Evolutionary conservation across 1,139 yeast genomes (phyloP), one percentile per base, ranked within the genome.

Genomic region (Saccharomyces hybrid): DNA sequence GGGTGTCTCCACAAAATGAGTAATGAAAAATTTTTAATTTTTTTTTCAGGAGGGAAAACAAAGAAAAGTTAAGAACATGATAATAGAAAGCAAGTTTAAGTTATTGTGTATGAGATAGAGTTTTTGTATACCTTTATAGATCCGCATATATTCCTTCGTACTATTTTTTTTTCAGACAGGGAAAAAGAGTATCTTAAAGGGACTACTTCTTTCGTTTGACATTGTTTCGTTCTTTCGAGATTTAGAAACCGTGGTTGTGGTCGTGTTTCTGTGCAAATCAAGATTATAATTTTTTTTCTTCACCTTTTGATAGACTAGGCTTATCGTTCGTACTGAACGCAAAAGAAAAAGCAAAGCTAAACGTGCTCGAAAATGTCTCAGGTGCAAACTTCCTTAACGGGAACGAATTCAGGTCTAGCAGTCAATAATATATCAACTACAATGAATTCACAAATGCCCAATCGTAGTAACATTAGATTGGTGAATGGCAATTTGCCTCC

Each of bases 401-500:
- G 24, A 38, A 19, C 26, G 24, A 38, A 38, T 11, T 38, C 44
- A 4, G 44, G 44, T 38, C 24, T 50, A 28, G 41, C 51, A 8
- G 52, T 48, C 38, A 50, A 47, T 28, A 42, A 38, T 28, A 41
- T 47, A 8, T 19, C 29, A 32, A 50, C 47, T 21, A 50, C 49
- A 27, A 27, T 11, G 49, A 29, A 50, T 14, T 44, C 52, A 26
- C 47, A 34, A 48, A 42, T 42, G 41, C 49, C 52, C 2, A 50
- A 50, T n/a, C 42, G 44, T 4, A 50, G 52, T 24, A 50, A 50
- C 12, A 48, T 50, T 38, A 42, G 52, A 44, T 24, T 50, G 52
- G 34, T 50, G 28, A 50, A 50, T 41, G 52, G 52, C 6, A 42
- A 19, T 31, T n/a, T 50, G 9, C 52, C 52, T 8, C 27, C 26